Evolutionary conservation across 306 rosid species (phyloP), one percentile per base, ranked within the genome.

Genomic region (Vachellia pachyceras): DNA sequence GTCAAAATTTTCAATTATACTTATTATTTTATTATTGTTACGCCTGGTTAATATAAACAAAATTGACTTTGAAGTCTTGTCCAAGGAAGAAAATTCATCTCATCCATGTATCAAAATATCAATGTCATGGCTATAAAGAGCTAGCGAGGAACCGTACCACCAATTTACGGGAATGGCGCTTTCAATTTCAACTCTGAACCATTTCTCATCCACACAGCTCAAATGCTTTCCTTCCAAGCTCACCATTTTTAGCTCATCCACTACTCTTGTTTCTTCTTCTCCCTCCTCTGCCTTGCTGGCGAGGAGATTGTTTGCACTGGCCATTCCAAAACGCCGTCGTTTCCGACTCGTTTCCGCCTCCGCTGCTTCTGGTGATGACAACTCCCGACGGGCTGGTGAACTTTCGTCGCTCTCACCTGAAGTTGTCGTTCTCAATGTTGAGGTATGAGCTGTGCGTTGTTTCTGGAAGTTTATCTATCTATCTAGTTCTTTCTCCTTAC

Each of bases 371-470:
- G 90, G 86, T 6, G 82, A 82, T 68, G 82, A 69, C 5, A 73
- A 84, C 79, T 54, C 79, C 5, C 76, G 77, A 1, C 85, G 79
- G 0, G 76, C 74, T 7, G 86, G 84, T 65, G 92, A 87, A 35
- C 77, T 64, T 82, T 84, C 77, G 44, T 81, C 85, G 25, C 7
- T 61, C 29, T 41, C 85, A n/a, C 42, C 87, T 13, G 88, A 86
- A 33, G 91, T 89, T 75, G 81, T 91, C 39, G 23, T 91, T 52
- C 91, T 91, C 45, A 90, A 89, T 55, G 91, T 91, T 77, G 82
- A 86, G 80, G 92, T 91, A 87, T 60, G 89, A 22, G 18, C 15
- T 49, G 6, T 22, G 12, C 35, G 25, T 17, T 58, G 37, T 78
- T 33, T 54, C 58, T 60, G 9, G 15, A 46, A 29, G 10, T 52